Base-by-base conservation (phyloP, 1,284 basidiomycete genomes). In the Ganoderma lucidum region DNA sequence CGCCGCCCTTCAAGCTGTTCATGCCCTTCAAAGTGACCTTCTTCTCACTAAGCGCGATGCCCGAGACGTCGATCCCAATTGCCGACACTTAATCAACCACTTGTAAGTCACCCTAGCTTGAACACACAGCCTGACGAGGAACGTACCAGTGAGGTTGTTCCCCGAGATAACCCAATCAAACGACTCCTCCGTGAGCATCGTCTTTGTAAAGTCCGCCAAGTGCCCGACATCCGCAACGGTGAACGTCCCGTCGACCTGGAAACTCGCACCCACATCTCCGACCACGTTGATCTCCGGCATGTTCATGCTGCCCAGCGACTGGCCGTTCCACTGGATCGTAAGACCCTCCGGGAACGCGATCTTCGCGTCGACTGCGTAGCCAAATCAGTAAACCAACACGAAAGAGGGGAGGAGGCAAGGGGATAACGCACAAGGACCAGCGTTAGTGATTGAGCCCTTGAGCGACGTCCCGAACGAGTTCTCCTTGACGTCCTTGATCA, bases 111-210 rank as follows among this genome's bases (percentile, higher is more conserved):
- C 35, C 51, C n/a, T 4, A 10, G 6, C 3, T 30, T 12, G 30
- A 10, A 48, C 17, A 6, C 2, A 17, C 8, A 12, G 9, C 23
- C 32, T 14, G 32, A 14, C 30, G 15, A 10, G 17, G 35, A 30
- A 61, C 72, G 12, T 59, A 73, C 72, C 89, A 51, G 85, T 87
- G 48, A 94, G 78, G 75, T 92, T 90, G 48, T 89, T 83, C n/a
- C 87, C 90, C 19, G 87, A 84, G 73, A 95, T 93, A 41, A 86
- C 84, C 93, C 93, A 95, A 23, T 89, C 86, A 76, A 95, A 95
- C 15, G 85, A 87, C 73, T 90, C 89, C 71, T 90, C 81, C 0
- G 88, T 92, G 6, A 95, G 83, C 66, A 94, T 80, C 23, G 82
- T 61, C 82, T 88, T 88, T 0, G 93, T 93, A 77, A 94, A 94